A percentile compares a stretch with the other conserved stretches of the same genome.
phyloP scores from a whole-genome alignment of 768 basidiomycete genomes.

The Pilatotrama ljubarskyi region DNA sequence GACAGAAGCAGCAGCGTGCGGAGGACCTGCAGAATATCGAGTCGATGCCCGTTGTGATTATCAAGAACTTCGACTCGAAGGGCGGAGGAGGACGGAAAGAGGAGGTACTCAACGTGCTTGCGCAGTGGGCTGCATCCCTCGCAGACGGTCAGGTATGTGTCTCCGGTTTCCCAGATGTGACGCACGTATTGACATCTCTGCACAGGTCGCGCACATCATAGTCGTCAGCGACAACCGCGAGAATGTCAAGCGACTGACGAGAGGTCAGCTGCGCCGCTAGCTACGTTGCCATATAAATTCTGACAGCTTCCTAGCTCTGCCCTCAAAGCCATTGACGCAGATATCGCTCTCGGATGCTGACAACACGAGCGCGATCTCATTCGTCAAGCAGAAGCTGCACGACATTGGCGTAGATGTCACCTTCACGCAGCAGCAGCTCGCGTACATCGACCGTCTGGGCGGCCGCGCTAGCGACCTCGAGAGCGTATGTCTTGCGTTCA shows the following conservation, averaged over 20 bases:
- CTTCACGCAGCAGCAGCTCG: conserved; percentile 56
- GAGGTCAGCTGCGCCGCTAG: conserved; percentile 46
- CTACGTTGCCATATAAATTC: neutral
- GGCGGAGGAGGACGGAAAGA: conserved; percentile 55
- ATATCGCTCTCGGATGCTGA: conserved; percentile 89
- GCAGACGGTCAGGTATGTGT: conserved; percentile 71
- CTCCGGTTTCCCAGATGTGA: neutral
- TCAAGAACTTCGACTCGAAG: conserved; percentile 74
- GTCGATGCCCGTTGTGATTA: conserved; percentile 81
- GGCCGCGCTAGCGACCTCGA: conserved; percentile 91
- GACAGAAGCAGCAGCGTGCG: conserved; percentile 32
- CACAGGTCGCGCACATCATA: conserved; percentile 86
- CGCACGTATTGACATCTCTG: neutral
- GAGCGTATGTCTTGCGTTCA: conserved; percentile 50
- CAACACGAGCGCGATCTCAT: conserved; percentile 70
- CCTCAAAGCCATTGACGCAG: conserved; percentile 76
- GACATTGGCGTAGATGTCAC: conserved; percentile 53
- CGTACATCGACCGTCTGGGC: conserved; percentile 73
- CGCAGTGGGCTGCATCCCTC: conserved; percentile 82
- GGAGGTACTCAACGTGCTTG: conserved; percentile 71
- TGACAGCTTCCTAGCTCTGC: conserved; percentile 55
- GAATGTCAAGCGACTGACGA: conserved; percentile 79
- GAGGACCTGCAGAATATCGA: conserved; percentile 54
- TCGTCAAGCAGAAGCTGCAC: conserved; percentile 76
- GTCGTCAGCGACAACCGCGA: conserved; percentile 90